A percentile compares a stretch with the other conserved stretches of the same genome.
These are phyloP conservation scores for Discostella stelligeroides DNA, from an alignment of 108 stramenopile species.

Conservation along the genomic window DNA sequence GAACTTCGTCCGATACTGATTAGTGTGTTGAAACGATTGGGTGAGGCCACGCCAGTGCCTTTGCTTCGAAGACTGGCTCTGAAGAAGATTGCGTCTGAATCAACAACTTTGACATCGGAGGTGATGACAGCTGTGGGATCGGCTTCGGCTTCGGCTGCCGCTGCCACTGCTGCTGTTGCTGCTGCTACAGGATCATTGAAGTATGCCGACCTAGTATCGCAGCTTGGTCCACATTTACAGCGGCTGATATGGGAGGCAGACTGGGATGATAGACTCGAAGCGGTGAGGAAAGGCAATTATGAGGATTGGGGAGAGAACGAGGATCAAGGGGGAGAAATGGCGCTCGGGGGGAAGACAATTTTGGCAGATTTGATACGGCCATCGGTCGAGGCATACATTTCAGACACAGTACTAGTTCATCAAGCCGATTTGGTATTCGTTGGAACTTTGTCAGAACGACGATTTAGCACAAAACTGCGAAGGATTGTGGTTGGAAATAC, in stretches of 20 bases:
- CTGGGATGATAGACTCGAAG: conserved; percentile 63
- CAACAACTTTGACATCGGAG: no score
- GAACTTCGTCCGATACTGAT: conserved; percentile 81
- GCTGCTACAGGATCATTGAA: conserved; percentile 44
- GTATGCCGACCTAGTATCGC: conserved; percentile 73
- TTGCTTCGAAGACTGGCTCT: conserved; percentile 59
- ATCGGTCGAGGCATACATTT: conserved; percentile 58
- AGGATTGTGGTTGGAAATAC: conserved; percentile 49
- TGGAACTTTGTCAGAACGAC: conserved; percentile 55
- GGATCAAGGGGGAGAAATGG: conserved; percentile 44
- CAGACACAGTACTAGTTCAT: conserved; percentile 47
- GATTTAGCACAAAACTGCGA: conserved; percentile 64
- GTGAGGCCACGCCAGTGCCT: conserved; percentile 70
- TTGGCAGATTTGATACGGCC: conserved; percentile 70
- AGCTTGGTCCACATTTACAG: conserved; percentile 68
- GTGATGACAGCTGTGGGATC: no score
- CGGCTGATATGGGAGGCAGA: conserved; percentile 87
- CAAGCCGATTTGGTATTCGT: conserved; percentile 74
- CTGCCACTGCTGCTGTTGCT: no score
- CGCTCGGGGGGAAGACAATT: conserved; percentile 64
- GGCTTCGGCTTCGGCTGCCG: no score
- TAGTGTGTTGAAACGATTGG: conserved; percentile 77
- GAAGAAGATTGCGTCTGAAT: conserved; percentile 40
- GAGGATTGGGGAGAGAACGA: conserved; percentile 14
- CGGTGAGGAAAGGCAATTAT: conserved; percentile 31